Conservation (phyloP, 805 yeast species). For the Saturnispora mendoncae region DNA sequence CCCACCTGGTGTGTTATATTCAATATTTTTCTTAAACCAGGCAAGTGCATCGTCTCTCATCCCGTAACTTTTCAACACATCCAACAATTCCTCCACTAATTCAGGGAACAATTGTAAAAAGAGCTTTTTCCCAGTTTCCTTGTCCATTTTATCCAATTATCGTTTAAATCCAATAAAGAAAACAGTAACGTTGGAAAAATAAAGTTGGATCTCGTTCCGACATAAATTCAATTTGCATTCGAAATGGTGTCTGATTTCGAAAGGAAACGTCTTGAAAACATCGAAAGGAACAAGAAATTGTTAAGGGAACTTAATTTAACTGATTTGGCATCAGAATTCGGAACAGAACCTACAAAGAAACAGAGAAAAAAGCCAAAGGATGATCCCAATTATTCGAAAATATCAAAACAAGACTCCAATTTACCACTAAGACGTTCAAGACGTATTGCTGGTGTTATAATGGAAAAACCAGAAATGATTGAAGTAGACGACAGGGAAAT, state of each 20-base stretch:
- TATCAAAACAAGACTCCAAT: constrained; percentile 22
- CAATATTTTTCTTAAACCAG: constrained; percentile 69
- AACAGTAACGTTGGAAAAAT: too few species aligned
- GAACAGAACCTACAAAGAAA: constrained; percentile 4
- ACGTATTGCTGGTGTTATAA: constrained; percentile 62
- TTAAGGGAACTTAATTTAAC: constrained; percentile 63
- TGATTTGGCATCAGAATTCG: constrained; percentile 34
- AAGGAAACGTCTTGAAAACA: constrained; percentile 63
- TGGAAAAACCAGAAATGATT: constrained; percentile 14
- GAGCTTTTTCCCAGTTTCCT: constrained; percentile 38
- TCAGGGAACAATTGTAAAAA: constrained; percentile 65
- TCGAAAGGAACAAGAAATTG: constrained; percentile 72
- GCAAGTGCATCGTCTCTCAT: constrained; percentile 79
- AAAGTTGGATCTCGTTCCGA: too few species aligned
- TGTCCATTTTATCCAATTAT: constrained; percentile 25
- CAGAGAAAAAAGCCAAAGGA: constrained; percentile 5
- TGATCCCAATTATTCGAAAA: constrained; percentile 16
- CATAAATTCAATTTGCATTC: too few species aligned
- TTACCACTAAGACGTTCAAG: constrained; percentile 69
- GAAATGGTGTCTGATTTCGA: constrained; percentile 52
- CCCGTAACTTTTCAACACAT: constrained; percentile 54
- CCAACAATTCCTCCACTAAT: constrained; percentile 66
- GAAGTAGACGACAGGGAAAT: constrained; percentile 42
- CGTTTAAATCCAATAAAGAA: too few species aligned
- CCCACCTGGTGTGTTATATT: constrained; percentile 93